A percentile compares a stretch with the other conserved stretches of the same genome.
phyloP scores from a whole-genome alignment of 1,139 yeast species.

The Sugiyamaella neomexicana region DNA sequence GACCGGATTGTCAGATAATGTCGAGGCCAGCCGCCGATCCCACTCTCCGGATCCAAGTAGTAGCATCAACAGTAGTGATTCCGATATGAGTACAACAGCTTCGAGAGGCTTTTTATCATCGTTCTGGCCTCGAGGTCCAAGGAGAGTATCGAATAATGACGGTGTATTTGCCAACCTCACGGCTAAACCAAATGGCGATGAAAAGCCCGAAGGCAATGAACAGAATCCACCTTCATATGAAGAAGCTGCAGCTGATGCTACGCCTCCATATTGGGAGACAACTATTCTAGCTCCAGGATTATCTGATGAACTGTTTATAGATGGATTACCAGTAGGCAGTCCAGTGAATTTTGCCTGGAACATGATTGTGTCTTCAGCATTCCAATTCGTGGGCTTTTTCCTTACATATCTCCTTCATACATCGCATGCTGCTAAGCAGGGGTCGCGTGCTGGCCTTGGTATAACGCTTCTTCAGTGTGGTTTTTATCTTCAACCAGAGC shows the following conservation, averaged over 20 bases:
- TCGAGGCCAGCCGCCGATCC: conserved; percentile 12
- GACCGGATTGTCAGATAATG: conserved; percentile 11
- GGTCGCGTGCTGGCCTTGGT: conserved; percentile 92
- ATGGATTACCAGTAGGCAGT: conserved; percentile 96
- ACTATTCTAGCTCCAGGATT: conserved; percentile 76
- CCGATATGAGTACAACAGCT: background rate
- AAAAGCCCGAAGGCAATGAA: conserved; percentile 44
- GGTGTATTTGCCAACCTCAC: conserved; percentile 91
- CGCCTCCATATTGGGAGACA: conserved; percentile 97
- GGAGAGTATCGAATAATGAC: conserved; percentile 46
- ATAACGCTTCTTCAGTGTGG: conserved; percentile 79
- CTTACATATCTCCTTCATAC: conserved; percentile 90
- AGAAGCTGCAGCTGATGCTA: conserved; percentile 91
- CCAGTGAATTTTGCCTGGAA: conserved; percentile 88
- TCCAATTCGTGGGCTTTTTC: conserved; percentile 91
- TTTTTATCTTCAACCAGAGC: conserved; percentile 61
- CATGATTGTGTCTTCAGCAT: conserved; percentile 79
- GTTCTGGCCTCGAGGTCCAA: conserved; percentile 12
- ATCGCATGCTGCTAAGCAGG: conserved; percentile 96
- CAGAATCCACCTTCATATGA: conserved; percentile 82
- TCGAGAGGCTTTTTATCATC: conserved; percentile 12
- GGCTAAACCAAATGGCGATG: conserved; percentile 59
- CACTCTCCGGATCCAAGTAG: conserved; percentile 5
- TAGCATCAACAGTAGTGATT: background rate
- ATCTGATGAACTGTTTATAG: conserved; percentile 89